A percentile compares a stretch with the other conserved stretches of the same genome.
These are phyloP conservation scores for Chlorella ohadii DNA, from an alignment of 139 green algal species.

Conservation along the genomic window DNA sequence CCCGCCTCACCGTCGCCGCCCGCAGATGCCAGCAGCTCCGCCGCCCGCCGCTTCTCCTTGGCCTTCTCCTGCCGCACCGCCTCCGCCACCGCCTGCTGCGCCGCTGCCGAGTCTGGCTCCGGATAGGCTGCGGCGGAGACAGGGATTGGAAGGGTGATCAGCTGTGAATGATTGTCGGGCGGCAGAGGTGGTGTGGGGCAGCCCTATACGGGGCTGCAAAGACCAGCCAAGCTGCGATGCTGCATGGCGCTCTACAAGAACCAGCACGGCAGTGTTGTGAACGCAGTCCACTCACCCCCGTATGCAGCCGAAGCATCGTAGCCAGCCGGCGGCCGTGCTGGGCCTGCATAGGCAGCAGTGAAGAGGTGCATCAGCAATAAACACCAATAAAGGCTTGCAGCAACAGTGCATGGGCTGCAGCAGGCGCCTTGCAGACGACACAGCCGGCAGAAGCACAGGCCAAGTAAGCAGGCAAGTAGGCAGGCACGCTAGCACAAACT, in stretches of 20 bases:
- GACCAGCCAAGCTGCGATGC: too few species aligned
- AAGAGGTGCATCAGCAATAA: not conserved
- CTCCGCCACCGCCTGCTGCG: not conserved
- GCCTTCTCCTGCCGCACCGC: not conserved
- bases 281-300: conserved; percentile 11
- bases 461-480: not conserved
- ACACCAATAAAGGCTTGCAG: too few species aligned
- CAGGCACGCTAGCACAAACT: too few species aligned
- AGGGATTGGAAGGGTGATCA: not conserved
- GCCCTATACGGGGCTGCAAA: too few species aligned
- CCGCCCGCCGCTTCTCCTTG: conserved; percentile 8
- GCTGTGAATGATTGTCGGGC: too few species aligned
- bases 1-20: conserved; percentile 17
- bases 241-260: too few species aligned
- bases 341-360: not conserved
- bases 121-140: not conserved
- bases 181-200: too few species aligned
- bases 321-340: not conserved
- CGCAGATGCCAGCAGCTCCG: not conserved
- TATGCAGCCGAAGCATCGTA: conserved; percentile 18
- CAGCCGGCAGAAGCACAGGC: not conserved
- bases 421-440: not conserved
- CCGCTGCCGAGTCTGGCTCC: not conserved
- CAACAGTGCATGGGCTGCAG: not conserved
- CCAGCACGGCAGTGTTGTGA: too few species aligned